Evolutionary conservation across 2,329 filamentous ascomycete species (phyloP).

Genomic region (Neopestalotiopsis rosae): DNA sequence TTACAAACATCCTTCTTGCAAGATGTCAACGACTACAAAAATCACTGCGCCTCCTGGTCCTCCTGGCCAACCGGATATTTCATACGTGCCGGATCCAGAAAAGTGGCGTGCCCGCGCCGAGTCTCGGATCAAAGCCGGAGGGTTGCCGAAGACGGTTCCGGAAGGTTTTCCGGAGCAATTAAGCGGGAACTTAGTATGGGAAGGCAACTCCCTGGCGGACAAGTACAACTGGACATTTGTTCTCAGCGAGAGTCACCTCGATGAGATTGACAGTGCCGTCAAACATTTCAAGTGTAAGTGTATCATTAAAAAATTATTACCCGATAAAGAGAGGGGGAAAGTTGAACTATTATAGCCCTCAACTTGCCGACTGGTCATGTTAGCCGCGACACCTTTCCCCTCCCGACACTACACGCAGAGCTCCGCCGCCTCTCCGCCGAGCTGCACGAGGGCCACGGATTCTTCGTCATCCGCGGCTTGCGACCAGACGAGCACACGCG

Average conservation of each 20-base stretch:
- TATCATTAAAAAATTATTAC: background rate
- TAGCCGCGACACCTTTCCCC: conserved; percentile 57
- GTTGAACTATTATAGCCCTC: conserved; percentile 34
- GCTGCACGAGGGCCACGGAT: conserved; percentile 63
- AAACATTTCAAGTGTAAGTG: conserved; percentile 47
- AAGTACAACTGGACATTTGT: conserved; percentile 60
- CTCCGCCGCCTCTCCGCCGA: conserved; percentile 59
- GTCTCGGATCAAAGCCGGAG: conserved; percentile 47
- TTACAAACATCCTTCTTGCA: background rate
- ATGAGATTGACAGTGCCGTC: conserved; percentile 52
- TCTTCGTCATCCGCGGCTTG: conserved; percentile 65
- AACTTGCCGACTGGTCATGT: conserved; percentile 47
- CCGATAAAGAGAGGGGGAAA: background rate
- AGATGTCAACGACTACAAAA: conserved; percentile 22
- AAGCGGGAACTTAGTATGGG: conserved; percentile 60
- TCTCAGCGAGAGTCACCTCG: conserved; percentile 50
- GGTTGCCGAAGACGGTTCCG: conserved; percentile 47
- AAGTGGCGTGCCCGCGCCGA: conserved; percentile 59
- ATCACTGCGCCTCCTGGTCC: conserved; percentile 32
- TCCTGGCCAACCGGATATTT: conserved; percentile 62
- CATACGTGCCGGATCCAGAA: conserved; percentile 57
- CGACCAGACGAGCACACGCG: conserved; percentile 55
- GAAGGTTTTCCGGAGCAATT: conserved; percentile 55
- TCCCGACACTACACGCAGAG: conserved; percentile 54
- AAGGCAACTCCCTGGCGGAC: conserved; percentile 52